Evolutionary conservation across 2,329 filamentous ascomycete species (phyloP).

Genomic region (Penicillium sp.): DNA sequence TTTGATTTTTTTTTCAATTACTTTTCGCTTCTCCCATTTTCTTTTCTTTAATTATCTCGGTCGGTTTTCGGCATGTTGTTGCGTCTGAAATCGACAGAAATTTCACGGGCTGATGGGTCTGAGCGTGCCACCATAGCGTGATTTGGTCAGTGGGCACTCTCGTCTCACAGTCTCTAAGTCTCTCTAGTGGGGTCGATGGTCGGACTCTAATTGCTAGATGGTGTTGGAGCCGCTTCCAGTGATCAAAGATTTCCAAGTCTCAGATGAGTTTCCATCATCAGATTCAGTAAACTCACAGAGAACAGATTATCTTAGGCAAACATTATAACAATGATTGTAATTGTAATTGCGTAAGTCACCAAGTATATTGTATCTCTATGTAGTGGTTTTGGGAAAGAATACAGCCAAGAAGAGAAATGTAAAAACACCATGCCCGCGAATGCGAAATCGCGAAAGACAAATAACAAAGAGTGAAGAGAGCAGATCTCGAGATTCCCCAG

Average conservation of each 20-base stretch:
- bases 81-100: background rate
- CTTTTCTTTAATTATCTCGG: background rate
- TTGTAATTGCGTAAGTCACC: background rate
- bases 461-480: background rate
- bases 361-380: slow-evolving; percentile 2
- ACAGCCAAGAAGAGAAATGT: background rate
- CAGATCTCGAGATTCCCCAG: background rate
- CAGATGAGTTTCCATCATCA: background rate
- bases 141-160: background rate
- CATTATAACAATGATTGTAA: background rate
- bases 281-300: background rate
- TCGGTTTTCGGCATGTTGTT: background rate
- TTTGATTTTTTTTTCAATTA: background rate
- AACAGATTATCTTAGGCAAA: background rate
- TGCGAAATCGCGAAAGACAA: background rate
- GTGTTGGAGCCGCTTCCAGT: background rate
- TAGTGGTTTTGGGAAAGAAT: background rate
- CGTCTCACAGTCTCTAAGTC: background rate
- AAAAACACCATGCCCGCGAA: background rate
- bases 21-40: background rate
- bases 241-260: background rate
- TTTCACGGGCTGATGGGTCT: background rate
- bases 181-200: background rate
- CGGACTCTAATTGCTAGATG: background rate
- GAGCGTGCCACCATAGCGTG: background rate